Evolutionary conservation across 148 eudicot species (phyloP).

Genomic region (Chenopodium berlandieri): DNA sequence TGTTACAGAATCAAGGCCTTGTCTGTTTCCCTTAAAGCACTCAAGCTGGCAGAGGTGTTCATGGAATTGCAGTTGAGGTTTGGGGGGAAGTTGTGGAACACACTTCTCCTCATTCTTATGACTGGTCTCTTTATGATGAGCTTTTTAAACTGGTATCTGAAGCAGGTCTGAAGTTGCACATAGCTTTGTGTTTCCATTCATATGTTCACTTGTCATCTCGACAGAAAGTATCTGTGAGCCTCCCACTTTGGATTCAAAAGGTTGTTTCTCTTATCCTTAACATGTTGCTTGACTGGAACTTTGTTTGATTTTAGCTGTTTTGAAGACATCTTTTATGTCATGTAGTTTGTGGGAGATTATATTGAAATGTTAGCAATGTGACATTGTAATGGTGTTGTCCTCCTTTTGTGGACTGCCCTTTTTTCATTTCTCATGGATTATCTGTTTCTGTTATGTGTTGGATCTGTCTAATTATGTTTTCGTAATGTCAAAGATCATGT

Average conservation of each 20-base stretch:
- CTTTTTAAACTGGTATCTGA: constrained; percentile 48
- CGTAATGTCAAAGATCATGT: constrained; percentile 1
- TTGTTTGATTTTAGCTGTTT: neutral
- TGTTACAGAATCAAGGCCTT: constrained; percentile 57
- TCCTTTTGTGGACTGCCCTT: neutral
- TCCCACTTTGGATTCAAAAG: constrained; percentile 59
- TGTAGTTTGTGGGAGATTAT: neutral
- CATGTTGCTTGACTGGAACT: neutral
- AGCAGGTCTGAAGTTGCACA: constrained; percentile 57
- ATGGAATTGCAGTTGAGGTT: constrained; percentile 67
- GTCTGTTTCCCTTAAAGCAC: constrained; percentile 56
- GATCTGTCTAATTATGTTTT: neutral
- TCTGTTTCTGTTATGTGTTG: constrained; percentile 2
- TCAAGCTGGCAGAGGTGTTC: constrained; percentile 62
- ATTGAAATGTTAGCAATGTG: neutral
- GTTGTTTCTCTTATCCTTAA: constrained; percentile 20
- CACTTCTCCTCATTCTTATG: constrained; percentile 45
- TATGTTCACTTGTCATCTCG: constrained; percentile 38
- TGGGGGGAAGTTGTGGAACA: constrained; percentile 73
- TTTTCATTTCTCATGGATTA: neutral
- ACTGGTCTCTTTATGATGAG: constrained; percentile 60
- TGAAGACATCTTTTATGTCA: neutral
- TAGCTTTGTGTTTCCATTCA: constrained; percentile 64
- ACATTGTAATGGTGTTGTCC: neutral
- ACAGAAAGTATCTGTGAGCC: constrained; percentile 42